These are phyloP conservation scores for Aspergillus pseudoglaucus DNA, from an alignment of 2,329 filamentous ascomycete genomes.

Conservation along the genomic window DNA sequence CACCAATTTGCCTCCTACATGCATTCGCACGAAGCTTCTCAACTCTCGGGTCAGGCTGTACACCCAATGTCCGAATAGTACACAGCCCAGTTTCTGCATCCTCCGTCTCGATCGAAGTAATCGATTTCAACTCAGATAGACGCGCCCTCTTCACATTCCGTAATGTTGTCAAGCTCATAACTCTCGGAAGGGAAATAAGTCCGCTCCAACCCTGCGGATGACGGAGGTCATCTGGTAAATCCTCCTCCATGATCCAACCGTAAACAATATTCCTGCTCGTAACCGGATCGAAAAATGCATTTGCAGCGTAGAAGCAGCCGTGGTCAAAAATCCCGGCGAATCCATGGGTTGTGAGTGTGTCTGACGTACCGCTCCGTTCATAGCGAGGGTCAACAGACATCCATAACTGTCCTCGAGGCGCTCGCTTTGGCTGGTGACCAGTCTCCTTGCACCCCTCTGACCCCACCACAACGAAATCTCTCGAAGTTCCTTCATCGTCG, in stretches of 20 bases:
- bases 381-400: constrained; percentile 32
- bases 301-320: constrained; percentile 45
- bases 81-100: constrained; percentile 20
- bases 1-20: constrained; percentile 2
- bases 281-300: constrained; percentile 43
- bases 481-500: constrained; percentile 22
- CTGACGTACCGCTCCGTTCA: constrained; percentile 1
- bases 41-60: constrained; percentile 23
- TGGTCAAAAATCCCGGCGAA: constrained; percentile 45
- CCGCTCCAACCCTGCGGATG: constrained; percentile 47
- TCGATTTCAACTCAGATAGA: constrained; percentile 29
- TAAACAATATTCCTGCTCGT: constrained; percentile 38
- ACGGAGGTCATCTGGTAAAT: constrained; percentile 38
- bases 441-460: constrained; percentile 36
- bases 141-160: constrained; percentile 33
- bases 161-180: constrained; percentile 36
- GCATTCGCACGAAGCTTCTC: constrained; percentile 22
- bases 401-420: constrained; percentile 38
- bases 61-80: constrained; percentile 41
- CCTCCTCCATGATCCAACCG: constrained; percentile 49
- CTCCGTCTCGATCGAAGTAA: constrained; percentile 37
- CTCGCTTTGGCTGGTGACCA: constrained; percentile 15
- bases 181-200: constrained; percentile 42
- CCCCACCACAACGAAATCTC: constrained; percentile 42
- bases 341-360: constrained; percentile 26